These are phyloP conservation scores for Phytophthora pisi DNA, from an alignment of 352 stramenopile species.

Conservation along the genomic window DNA sequence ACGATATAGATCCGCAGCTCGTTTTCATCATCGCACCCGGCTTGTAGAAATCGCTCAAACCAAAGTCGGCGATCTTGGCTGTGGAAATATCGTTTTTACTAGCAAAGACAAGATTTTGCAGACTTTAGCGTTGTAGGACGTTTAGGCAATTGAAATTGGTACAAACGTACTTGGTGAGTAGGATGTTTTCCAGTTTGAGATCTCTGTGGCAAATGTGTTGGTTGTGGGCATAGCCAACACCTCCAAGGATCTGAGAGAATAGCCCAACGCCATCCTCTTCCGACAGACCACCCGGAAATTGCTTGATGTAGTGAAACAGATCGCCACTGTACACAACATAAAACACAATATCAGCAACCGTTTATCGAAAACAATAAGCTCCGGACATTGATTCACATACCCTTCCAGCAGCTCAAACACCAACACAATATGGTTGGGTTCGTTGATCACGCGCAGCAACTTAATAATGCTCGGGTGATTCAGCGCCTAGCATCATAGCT, in stretches of 20 bases:
- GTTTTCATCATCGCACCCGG: constrained; percentile 90
- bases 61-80: constrained; percentile 90
- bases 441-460: constrained; percentile 84
- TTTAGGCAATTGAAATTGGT: not conserved
- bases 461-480: constrained; percentile 92
- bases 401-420: constrained; percentile 89
- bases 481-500: constrained; percentile 47
- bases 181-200: constrained; percentile 90
- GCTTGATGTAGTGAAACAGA: constrained; percentile 86
- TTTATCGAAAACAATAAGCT: not conserved
- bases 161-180: constrained; percentile 69
- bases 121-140: not conserved
- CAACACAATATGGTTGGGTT: constrained; percentile 85
- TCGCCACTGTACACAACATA: constrained; percentile 55
- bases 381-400: constrained; percentile 25
- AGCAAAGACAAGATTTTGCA: not conserved
- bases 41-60: constrained; percentile 88
- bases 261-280: constrained; percentile 69
- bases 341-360: not conserved
- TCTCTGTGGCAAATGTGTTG: constrained; percentile 91
- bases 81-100: constrained; percentile 84
- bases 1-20: constrained; percentile 87
- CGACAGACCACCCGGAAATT: constrained; percentile 50
- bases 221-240: constrained; percentile 88
- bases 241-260: constrained; percentile 80